A percentile compares a stretch with the other conserved stretches of the same genome.
These are phyloP conservation scores for Halophytophthora batemanensis DNA, from an alignment of 352 stramenopile species.

Conservation along the genomic window DNA sequence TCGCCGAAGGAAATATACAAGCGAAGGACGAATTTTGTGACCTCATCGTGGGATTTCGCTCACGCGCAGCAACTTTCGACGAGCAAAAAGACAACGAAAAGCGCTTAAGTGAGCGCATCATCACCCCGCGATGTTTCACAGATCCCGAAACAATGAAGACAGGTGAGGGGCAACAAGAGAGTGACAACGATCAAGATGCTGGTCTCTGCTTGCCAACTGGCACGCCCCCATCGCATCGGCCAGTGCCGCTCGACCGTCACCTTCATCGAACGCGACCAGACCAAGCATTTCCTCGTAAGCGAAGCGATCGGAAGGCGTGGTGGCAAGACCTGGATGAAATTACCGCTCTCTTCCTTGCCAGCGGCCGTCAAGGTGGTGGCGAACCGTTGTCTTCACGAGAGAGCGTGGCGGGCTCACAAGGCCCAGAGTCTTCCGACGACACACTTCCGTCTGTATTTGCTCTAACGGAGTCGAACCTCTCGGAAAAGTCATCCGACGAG, in stretches of 20 bases:
- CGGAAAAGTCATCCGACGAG: conserved; percentile 3
- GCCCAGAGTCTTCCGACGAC: conserved; percentile 3
- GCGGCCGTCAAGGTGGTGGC: conserved; percentile 4
- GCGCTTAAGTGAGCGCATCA: conserved; percentile 7
- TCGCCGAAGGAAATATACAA: conserved; percentile 7
- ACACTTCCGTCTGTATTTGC: conserved; percentile 21
- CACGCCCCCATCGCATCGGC: conserved; percentile 24
- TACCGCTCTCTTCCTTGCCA: conserved; percentile 14
- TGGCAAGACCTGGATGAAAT: conserved; percentile 31
- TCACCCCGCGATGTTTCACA: conserved; percentile 5
- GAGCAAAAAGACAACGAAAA: conserved; percentile 9
- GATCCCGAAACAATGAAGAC: neutral
- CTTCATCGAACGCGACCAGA: conserved; percentile 20
- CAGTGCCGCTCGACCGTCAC: conserved; percentile 22
- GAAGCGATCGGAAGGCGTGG: conserved; percentile 31
- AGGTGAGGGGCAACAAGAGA: conserved; percentile 6
- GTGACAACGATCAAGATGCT: conserved; percentile 7
- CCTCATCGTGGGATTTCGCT: conserved; percentile 50
- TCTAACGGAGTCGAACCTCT: conserved; percentile 16
- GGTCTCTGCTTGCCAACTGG: conserved; percentile 15
- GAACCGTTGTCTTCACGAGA: neutral
- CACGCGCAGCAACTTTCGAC: conserved; percentile 11
- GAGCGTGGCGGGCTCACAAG: neutral
- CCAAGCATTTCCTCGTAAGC: conserved; percentile 29
- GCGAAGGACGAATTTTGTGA: conserved; percentile 63